Base-by-base conservation (phyloP, 2,329 filamentous ascomycete genomes). In the Exophiala bonariae region DNA sequence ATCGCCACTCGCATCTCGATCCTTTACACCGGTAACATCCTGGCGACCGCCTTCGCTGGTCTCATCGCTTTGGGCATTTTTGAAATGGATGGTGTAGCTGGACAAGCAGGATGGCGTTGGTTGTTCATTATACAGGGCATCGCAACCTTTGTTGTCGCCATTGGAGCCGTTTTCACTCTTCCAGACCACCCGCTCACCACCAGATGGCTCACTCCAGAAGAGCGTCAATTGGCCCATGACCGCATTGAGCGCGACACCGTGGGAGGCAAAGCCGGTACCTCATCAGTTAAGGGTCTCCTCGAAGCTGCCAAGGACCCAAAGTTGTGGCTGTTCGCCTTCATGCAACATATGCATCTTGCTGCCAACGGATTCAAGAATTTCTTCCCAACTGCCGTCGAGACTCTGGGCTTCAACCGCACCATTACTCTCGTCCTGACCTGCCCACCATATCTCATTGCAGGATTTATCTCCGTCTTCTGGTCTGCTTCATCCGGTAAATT, bases 31-130 rank as follows among this genome's bases (percentile, higher is more conserved):
- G 78, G 79, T 2, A 81, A 80, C 59, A 73, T 81, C 54, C 75
- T 82, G 55, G 80, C 79, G 36, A 80, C 79, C 41, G 78, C 79
- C 43, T 83, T 83, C 58, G 80, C 78, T 0, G 77, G 78, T 0
- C 70, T 83, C 2, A 74, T 83, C 36, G 80, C 74, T 3, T 77
- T 79, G 0, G 80, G 78, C 13, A 77, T 82, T 4, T 63, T 81
- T 49, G 78, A 41, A 1, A 60, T 63, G 16, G 72, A 72, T 41
- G 70, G 70, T 1, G 52, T 68, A 1, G 51, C 64, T 19, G 71
- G 71, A 3, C 63, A 66, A 52, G 50, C 59, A 4, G 73, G 72
- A 1, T 75, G 73, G 72, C 68, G 79, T 41, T 83, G 80, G 80
- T 69, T 83, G 0, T 83, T 82, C 64, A 69, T 75, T 28, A 67